Base-by-base conservation (phyloP, 768 basidiomycete species). In the Leucocoprinus leucothites region DNA sequence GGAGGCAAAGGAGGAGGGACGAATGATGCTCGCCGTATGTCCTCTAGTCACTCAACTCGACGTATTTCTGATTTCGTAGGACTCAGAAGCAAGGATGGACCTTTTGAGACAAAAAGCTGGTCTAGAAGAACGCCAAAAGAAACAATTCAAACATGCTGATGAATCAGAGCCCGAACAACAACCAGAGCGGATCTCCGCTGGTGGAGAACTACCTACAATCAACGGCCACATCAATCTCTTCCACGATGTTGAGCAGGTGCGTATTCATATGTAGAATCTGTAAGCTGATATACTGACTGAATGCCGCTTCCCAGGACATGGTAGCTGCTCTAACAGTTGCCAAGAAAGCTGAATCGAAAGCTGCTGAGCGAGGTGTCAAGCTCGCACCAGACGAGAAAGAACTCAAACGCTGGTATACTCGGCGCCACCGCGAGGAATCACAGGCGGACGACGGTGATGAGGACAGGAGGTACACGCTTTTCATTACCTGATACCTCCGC, bases 221-320 rank as follows among this genome's bases (percentile, higher is more conserved):
- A 74, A 74, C 34, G 86, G 86, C 1, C 91, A 94, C 62, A 90
- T 93, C 69, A 93, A 92, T 64, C 70, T 94, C 49, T 93, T 92
- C 60, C 85, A 88, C 60, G 89, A 91, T 62, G 60, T 92, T n/a
- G 91, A 92, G 63, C 77, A 83, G 60, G 89, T 86, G 51, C 16
- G 76, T 59, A 21, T 21, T 11, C 21, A n/a, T n/a, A n/a, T n/a
- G n/a, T n/a, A n/a, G n/a, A n/a, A n/a, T n/a, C n/a, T n/a, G n/a
- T n/a, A n/a, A n/a, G n/a, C n/a, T n/a, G n/a, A n/a, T n/a, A n/a
- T n/a, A n/a, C n/a, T n/a, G n/a, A n/a, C n/a, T n/a, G n/a, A 34
- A 13, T 34, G 31, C 5, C 13, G 13, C 31, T 28, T 40, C 13
- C 25, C 63, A 80, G 77, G 77, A 72, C 59, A 69, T 76, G 25